Percentiles rank a stretch among this genome's conserved stretches.
phyloP scores from a whole-genome alignment of 352 stramenopile species.

The Phytophthora boehmeriae region DNA sequence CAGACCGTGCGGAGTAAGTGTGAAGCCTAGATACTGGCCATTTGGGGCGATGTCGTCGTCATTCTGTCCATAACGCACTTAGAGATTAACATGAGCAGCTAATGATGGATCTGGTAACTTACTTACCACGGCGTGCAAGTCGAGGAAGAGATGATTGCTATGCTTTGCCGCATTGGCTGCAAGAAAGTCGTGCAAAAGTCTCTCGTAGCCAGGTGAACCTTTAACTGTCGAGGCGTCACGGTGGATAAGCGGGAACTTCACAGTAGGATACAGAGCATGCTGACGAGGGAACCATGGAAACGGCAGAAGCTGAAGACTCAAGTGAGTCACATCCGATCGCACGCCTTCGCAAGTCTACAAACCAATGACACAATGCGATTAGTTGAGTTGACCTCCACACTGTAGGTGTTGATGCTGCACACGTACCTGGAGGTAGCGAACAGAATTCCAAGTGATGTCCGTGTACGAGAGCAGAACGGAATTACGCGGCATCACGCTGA shows the following conservation, averaged over 20 bases:
- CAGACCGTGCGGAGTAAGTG: constrained; percentile 45
- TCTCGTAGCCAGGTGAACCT: constrained; percentile 44
- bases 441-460: constrained; percentile 85
- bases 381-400: background rate
- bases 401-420: background rate
- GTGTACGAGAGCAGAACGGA: constrained; percentile 79
- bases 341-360: constrained; percentile 51
- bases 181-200: constrained; percentile 51
- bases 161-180: constrained; percentile 35
- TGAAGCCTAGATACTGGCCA: constrained; percentile 45
- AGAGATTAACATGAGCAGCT: background rate
- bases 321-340: constrained; percentile 62
- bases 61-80: constrained; percentile 33
- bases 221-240: constrained; percentile 42
- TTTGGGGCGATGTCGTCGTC: constrained; percentile 46
- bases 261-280: constrained; percentile 37
- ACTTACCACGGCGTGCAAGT: constrained; percentile 61
- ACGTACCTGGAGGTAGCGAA: constrained; percentile 70
- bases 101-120: background rate
- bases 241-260: constrained; percentile 46
- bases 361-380: background rate
- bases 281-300: constrained; percentile 81
- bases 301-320: constrained; percentile 84
- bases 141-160: constrained; percentile 45
- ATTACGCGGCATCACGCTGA: constrained; percentile 47